Base-by-base conservation (phyloP, 106 monocot species). In the Ottelia alismoides region DNA sequence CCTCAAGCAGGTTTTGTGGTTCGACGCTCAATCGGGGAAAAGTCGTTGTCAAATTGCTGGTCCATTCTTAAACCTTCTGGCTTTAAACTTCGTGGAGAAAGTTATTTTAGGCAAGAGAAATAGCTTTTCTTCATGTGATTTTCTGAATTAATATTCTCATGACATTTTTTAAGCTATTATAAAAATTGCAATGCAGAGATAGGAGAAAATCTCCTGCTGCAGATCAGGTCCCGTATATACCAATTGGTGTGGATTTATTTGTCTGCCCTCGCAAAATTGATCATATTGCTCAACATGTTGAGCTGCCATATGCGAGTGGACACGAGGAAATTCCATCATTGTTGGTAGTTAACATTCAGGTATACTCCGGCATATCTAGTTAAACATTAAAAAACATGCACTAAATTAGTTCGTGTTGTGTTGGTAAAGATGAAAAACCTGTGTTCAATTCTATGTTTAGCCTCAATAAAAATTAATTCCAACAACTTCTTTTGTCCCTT, bases 301-400 rank as follows among this genome's bases (percentile, higher is more conserved):
- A 88, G 12, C 81, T 94, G 72, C 93, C 93, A 10, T 20, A 54
- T 64, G 76, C 84, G 29, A 78, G 76, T 51, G 47, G 81, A 23
- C 80, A 78, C 47, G 84, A 78, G 20, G 76, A 81, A 47, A 45
- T 94, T 46, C 93, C 93, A 28, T 88, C 93, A 25, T 81, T 94
- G 51, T 65, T 94, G 1, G 74, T 94, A 64, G 78, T 88, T 56
- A 94, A 94, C 55, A 94, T 94, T 54, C 93, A 94, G 82, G 93
- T 94, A 78, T 59, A n/a, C n/a, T n/a, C n/a, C n/a, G n/a, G n/a
- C n/a, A n/a, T n/a, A n/a, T n/a, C n/a, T n/a, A n/a, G n/a, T n/a
- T n/a, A n/a, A n/a, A n/a, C n/a, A n/a, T n/a, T n/a, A n/a, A n/a
- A n/a, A n/a, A n/a, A n/a, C n/a, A n/a, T n/a, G n/a, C n/a, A n/a